Percentiles rank a stretch among this genome's conserved stretches.
These are phyloP conservation scores for Bonnemaisonia californica DNA, from an alignment of 31 red algal species.

Conservation along the genomic window DNA sequence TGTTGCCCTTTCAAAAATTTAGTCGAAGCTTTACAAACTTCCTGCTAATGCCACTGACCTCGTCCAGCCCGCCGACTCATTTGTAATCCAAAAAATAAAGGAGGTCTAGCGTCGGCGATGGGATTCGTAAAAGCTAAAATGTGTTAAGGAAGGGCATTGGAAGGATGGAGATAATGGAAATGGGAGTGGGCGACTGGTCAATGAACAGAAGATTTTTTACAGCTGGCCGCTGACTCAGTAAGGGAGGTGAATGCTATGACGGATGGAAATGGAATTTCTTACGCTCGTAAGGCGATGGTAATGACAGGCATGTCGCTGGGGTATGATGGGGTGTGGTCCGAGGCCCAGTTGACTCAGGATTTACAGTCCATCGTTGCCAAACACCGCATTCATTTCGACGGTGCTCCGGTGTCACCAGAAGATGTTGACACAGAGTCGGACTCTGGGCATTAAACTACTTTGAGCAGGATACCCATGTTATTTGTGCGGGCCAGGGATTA, in stretches of 20 bases:
- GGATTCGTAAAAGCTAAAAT: slow-evolving; percentile 26
- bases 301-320: neutral
- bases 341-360: neutral
- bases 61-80: slow-evolving; percentile 26
- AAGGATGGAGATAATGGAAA: neutral
- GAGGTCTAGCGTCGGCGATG: neutral
- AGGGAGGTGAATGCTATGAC: neutral
- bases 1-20: neutral
- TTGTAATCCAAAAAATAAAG: slow-evolving; percentile 44
- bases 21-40: slow-evolving; percentile 4
- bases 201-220: neutral
- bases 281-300: slow-evolving; percentile 18
- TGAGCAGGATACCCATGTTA: too few species aligned
- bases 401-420: too few species aligned
- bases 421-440: too few species aligned
- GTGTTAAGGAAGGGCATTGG: slow-evolving; percentile 1
- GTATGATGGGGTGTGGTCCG: neutral
- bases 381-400: too few species aligned
- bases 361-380: too few species aligned
- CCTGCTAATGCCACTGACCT: slow-evolving; percentile 21
- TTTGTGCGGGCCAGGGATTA: too few species aligned
- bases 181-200: too few species aligned
- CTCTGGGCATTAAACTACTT: too few species aligned
- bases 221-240: neutral
- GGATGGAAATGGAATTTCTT: neutral